Evolutionary conservation across 2,329 filamentous ascomycete genomes (phyloP), one percentile per base, ranked within the genome.

Genomic region (Dryadomyces quercus-mongolicae): DNA sequence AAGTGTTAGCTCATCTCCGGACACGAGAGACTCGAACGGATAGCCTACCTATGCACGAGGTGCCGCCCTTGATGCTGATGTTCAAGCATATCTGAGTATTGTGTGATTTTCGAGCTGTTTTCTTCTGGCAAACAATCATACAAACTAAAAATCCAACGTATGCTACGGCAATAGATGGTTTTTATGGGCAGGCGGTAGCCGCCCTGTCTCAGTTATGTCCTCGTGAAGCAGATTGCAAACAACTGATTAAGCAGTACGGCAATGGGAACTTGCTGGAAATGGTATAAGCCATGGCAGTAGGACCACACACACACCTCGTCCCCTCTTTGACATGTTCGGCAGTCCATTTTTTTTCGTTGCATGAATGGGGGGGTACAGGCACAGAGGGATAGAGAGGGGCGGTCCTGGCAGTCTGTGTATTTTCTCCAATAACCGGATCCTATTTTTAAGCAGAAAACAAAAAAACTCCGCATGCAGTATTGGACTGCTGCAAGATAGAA

Each of bases 21-120:
- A 31, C 15, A 52, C 48, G 49, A 47, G 25, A 31, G 25, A 8
- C 25, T 8, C 25, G 25, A 8, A 31, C 4, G 25, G 8, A 18
- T 3, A 38, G 36, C 55, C 12, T 49, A 59, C 57, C 57, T 59
- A 52, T 59, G 57, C 49, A 59, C 57, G 10, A 59, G 51, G 20
- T 59, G 57, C 44, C 54, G 22, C 40, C 15, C 47, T 9, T 54
- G 45, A 2, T 12, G 10, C 15, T 40, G 36, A 4, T 40, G 36
- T 40, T 40, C 36, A 9, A 16, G 36, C 36, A 40, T 40, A 12
- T 13, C 36, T 40, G 4, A 31, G 8, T 31, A 8, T 40, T 9
- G 7, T 40, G 10, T 40, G 36, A 40, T 2, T 40, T 40, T 31
- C 8, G 25, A 31, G 25, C 25, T 31, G 8, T 31, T 31, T 31